phyloP scores from a whole-genome alignment of 2,329 filamentous ascomycete species.

The Apiospora koreana region DNA sequence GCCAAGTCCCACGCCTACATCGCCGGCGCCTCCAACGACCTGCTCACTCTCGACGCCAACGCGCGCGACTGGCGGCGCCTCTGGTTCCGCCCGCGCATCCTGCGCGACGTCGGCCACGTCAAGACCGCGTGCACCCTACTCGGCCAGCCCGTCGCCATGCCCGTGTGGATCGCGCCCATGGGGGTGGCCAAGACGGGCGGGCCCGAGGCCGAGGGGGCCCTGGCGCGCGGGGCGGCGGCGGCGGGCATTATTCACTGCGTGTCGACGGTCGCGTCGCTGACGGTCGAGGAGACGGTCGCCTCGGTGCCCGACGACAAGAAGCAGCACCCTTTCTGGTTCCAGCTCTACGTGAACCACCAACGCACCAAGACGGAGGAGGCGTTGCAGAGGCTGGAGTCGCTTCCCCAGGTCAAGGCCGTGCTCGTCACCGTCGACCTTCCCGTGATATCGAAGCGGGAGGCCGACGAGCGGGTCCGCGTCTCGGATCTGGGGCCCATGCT shows the following conservation, averaged over 20 bases:
- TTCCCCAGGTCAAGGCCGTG: constrained; percentile 49
- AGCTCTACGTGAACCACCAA: constrained; percentile 18
- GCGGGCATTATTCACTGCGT: constrained; percentile 17
- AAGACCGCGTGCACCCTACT: constrained; percentile 13
- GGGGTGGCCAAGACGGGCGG: constrained; percentile 16
- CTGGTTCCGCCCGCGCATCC: constrained; percentile 15
- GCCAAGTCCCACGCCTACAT: constrained; percentile 16
- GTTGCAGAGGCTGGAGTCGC: constrained; percentile 3
- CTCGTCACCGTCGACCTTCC: constrained; percentile 62
- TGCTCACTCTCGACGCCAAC: constrained; percentile 13
- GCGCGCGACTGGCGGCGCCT: constrained; percentile 11
- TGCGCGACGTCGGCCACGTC: constrained; percentile 12
- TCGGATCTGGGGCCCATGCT: constrained; percentile 18
- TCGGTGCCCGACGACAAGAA: not conserved
- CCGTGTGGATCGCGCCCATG: constrained; percentile 17
- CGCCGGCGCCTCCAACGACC: constrained; percentile 12
- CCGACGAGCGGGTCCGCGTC: constrained; percentile 40
- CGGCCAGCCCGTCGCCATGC: constrained; percentile 13
- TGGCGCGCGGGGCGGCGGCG: constrained; percentile 4
- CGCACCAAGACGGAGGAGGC: constrained; percentile 14
- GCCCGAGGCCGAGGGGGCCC: constrained; percentile 16
- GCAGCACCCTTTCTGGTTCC: constrained; percentile 16
- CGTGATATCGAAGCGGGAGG: constrained; percentile 56
- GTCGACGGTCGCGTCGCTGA: constrained; percentile 15
- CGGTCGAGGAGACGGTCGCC: not conserved